phyloP scores from a whole-genome alignment of 176 grass and related monocot species.

The Elaeis guineensis region DNA sequence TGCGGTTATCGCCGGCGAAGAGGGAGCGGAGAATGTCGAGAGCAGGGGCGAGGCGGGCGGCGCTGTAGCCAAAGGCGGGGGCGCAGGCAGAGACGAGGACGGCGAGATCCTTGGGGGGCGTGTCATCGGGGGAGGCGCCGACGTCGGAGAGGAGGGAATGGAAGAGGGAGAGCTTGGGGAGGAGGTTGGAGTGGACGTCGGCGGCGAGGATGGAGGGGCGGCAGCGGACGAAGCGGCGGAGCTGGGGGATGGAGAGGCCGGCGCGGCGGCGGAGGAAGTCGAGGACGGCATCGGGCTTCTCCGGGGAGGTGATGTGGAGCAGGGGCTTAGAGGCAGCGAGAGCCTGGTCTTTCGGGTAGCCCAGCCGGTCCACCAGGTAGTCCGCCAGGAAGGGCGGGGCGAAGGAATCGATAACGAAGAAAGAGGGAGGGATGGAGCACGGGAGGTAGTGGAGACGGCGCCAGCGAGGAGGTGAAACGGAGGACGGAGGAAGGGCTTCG shows the following conservation, averaged over 20 bases:
- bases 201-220: neutral
- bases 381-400: no score
- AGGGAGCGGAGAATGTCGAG: neutral
- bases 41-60: neutral
- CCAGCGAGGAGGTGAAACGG: no score
- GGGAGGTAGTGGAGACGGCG: no score
- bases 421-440: no score
- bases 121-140: neutral
- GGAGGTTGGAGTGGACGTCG: slow-evolving; percentile 5
- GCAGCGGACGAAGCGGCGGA: slow-evolving; percentile 6
- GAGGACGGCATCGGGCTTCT: slow-evolving; percentile 1
- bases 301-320: neutral
- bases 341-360: neutral
- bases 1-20: neutral
- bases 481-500: no score
- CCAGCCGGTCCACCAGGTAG: neutral
- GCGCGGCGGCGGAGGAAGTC: slow-evolving; percentile 1
- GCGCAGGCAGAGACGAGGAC: neutral
- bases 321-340: neutral
- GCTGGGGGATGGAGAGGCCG: neutral
- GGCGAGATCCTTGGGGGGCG: neutral
- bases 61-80: neutral
- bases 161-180: slow-evolving; percentile 6
- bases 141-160: neutral
- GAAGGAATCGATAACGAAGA: no score